phyloP scores from a whole-genome alignment of 1,284 basidiomycete species.

The Pterulicium gracile region DNA sequence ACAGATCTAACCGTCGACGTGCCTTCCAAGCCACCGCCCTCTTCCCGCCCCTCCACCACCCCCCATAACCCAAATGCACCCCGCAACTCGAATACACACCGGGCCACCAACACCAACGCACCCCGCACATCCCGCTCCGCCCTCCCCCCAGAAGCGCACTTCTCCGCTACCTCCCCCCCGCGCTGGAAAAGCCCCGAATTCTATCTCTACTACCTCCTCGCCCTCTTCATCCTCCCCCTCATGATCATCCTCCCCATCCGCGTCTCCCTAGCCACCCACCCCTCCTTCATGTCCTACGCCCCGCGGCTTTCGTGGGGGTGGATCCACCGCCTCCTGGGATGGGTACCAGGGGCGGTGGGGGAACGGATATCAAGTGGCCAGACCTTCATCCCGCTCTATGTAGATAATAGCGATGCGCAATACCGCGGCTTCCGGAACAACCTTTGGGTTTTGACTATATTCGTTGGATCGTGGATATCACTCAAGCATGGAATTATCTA shows the following conservation, averaged over 20 bases:
- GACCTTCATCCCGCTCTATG: too few relatives aligned
- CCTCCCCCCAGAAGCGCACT: too few relatives aligned
- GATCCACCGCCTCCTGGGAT: background rate
- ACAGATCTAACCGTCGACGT: background rate
- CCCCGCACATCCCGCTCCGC: too few relatives aligned
- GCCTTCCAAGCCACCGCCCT: background rate
- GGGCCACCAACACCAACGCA: too few relatives aligned
- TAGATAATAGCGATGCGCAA: slow-evolving; percentile 81
- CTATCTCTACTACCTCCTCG: background rate
- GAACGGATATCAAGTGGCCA: too few relatives aligned
- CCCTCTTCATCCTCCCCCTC: background rate
- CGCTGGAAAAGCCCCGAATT: background rate
- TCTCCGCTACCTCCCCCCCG: background rate
- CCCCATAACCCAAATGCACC: background rate
- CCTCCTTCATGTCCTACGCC: background rate
- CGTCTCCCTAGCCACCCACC: background rate
- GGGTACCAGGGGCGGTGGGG: background rate
- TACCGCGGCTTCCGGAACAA: slow-evolving; percentile 78
- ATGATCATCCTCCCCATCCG: background rate
- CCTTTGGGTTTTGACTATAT: slow-evolving; percentile 45
- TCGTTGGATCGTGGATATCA: slow-evolving; percentile 36
- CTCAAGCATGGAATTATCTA: slow-evolving; percentile 26
- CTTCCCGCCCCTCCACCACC: background rate
- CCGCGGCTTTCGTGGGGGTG: background rate
- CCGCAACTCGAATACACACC: too few relatives aligned